Evolutionary conservation across 257 asterid species (phyloP), one percentile per base, ranked within the genome.

Genomic region (Osmanthus fragrans): DNA sequence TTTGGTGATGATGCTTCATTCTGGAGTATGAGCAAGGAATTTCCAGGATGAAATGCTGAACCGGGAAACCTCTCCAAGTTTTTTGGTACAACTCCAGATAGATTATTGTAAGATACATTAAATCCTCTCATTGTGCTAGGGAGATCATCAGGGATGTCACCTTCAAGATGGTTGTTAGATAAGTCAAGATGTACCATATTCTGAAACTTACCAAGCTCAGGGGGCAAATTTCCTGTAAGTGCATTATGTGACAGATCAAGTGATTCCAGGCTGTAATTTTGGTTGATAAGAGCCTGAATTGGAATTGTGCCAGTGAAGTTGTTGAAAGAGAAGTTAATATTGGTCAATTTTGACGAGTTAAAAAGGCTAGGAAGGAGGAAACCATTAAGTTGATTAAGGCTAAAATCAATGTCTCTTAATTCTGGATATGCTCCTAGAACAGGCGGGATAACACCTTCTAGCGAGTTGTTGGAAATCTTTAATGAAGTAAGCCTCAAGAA

Each of bases 41-140:
- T 93, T 74, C 98, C 98, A 0, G 98, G 98, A 82, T 83, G 96
- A 79, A 93, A 93, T 0, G 98, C 86, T 9, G 97, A 91, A 78
- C 85, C 74, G 71, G 98, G 96, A 77, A 93, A 93, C 65, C 87
- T 86, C 86, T 83, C 85, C 84, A 93, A 83, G 82, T 85, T 87
- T 71, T 78, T 77, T 8, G 98, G 98, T 64, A 93, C 94, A 45
- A 80, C 84, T 64, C 98, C 98, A 21, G 98, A 90, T 25, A 93
- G 89, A 85, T 93, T 93, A 79, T 93, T 93, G 67, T 88, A 82
- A 5, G 96, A 90, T 2, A 93, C 95, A 75, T 87, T 84, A 82
- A 93, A 90, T 29, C 42, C 87, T 7, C 65, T 69, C 74, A 93
- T 81, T 27, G 85, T 81, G 19, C 76, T 85, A 0, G 98, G 87